A percentile compares a stretch with the other conserved stretches of the same genome.
phyloP scores from a whole-genome alignment of 2,329 filamentous ascomycete species.

The Claviceps fusiformis region DNA sequence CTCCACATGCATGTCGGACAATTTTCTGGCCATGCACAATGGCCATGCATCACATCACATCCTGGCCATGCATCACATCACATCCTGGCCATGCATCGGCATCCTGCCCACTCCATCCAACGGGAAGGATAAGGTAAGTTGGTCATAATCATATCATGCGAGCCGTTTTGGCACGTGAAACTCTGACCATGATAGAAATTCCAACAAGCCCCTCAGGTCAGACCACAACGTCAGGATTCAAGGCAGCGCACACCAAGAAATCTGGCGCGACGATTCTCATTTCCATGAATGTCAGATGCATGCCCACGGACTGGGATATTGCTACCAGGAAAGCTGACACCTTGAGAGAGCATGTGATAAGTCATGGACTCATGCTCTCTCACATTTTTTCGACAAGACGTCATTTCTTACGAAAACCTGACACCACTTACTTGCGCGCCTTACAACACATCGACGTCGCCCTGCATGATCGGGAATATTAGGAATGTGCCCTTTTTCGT shows the following conservation, averaged over 20 bases:
- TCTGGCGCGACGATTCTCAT: not conserved
- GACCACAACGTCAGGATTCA: not conserved
- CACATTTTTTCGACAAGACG: not conserved
- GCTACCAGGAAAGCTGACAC: not conserved
- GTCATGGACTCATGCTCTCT: not conserved
- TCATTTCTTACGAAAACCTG: conserved; percentile 1
- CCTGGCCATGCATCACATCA: no score
- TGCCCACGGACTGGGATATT: not conserved
- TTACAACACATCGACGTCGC: not conserved
- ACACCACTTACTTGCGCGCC: not conserved
- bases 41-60: not conserved
- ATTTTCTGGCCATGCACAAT: not conserved
- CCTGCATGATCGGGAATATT: conserved; percentile 2
- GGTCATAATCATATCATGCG: not conserved
- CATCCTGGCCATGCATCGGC: no score
- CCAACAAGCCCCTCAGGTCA: no score
- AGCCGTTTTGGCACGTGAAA: conserved; percentile 2
- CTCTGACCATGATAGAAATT: no score
- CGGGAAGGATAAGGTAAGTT: conserved; percentile 5
- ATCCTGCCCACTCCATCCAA: not conserved
- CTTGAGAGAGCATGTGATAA: not conserved
- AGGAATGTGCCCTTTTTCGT: not conserved
- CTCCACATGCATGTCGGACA: no score
- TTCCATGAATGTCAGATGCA: not conserved
- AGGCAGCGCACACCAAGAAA: not conserved